phyloP scores from a whole-genome alignment of 1,284 basidiomycete genomes.

The Tilletia indica region DNA sequence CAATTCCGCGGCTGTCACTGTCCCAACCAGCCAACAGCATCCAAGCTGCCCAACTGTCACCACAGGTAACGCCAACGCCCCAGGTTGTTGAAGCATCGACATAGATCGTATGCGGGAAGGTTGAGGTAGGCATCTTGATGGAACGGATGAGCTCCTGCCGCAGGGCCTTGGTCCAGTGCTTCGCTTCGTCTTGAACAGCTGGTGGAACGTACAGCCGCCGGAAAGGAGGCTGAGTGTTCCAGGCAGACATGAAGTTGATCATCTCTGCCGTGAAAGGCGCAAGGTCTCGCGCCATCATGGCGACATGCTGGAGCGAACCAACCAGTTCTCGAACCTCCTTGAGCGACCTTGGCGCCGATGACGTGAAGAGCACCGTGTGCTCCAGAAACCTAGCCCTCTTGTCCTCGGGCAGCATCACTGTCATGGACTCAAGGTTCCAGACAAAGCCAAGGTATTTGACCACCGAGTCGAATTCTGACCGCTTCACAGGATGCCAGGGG shows the following conservation, averaged over 20 bases:
- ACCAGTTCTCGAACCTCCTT: not conserved
- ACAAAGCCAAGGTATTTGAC: not conserved
- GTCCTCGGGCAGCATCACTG: not conserved
- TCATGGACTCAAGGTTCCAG: not conserved
- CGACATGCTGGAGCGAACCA: not conserved
- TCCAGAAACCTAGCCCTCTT: not conserved
- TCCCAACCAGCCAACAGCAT: not conserved
- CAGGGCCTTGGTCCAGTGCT: too few relatives aligned
- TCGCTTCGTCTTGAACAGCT: too few relatives aligned
- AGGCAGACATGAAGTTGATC: not conserved
- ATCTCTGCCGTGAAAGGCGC: not conserved
- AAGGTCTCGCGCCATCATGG: not conserved
- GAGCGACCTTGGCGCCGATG: not conserved
- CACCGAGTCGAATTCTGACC: not conserved
- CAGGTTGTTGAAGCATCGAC: not conserved
- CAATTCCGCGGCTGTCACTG: not conserved
- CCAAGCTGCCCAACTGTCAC: not conserved
- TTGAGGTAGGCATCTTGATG: too few relatives aligned
- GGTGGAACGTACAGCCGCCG: too few relatives aligned
- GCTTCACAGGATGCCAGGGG: conserved; percentile 12
- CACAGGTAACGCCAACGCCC: not conserved
- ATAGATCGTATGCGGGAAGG: not conserved
- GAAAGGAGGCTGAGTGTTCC: too few relatives aligned
- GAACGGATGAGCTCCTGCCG: too few relatives aligned
- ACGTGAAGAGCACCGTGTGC: not conserved